Evolutionary conservation across 2,329 filamentous ascomycete genomes (phyloP), one percentile per base, ranked within the genome.

Genomic region (Diplodia scrobiculata): DNA sequence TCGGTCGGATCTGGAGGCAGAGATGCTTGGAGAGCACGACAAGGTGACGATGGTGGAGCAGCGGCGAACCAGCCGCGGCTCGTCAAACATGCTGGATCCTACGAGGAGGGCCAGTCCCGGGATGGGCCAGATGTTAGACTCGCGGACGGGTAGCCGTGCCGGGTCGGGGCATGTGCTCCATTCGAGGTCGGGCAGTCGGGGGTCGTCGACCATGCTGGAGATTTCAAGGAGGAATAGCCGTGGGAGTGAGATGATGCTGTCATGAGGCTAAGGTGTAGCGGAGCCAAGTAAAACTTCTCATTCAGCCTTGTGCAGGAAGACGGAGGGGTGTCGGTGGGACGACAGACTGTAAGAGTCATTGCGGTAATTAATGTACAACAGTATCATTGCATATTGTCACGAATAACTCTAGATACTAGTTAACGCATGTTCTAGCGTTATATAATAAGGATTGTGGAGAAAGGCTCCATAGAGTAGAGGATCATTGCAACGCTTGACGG

Each of bases 1-100:
- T 17, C 55, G 38, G 3, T 32, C 55, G 38, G 55, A 60, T 41
- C 9, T 60, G 9, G 55, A 32, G 55, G 55, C 55, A 3, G 55
- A 60, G 55, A 60, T 60, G 55, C 38, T n/a, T 3, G 7, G 27
- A 10, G 55, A 60, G 25, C 19, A 32, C 21, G 55, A 25, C 27
- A 38, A 32, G 19, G 27, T 60, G 25, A 60, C 55, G 9, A 60
- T 60, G 55, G 55, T 60, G 17, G 55, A 60, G 38, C 55, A 60
- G 55, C 47, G 55, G 38, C 38, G 55, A 5, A 32, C 7, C 25
- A 60, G 55, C 53, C 53, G 53, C 3, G 53, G 53, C 3, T 58
- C 53, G 25, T 58, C 53, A 19, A 38, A 58, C 21, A 38, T 58
- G 25, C 41, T 45, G n/a, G 41, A 45, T 6, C 17, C 41, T n/a